phyloP scores from a whole-genome alignment of 2,329 filamentous ascomycete species.

The Dothideomycetidae sp. region DNA sequence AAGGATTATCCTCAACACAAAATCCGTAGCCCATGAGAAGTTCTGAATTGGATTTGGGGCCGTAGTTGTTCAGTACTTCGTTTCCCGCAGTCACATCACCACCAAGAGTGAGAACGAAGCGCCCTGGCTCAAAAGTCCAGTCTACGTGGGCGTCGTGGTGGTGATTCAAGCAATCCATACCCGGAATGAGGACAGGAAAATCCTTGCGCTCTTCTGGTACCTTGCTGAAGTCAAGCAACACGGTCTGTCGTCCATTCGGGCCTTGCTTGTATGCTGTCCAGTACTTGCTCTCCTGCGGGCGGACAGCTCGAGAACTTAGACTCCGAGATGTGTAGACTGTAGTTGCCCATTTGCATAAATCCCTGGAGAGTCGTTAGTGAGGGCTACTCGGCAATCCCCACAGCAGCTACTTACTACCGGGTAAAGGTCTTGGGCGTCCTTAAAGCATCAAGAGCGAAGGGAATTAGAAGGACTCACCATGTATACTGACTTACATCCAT shows the following conservation, averaged over 20 bases:
- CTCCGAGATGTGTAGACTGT: constrained; percentile 38
- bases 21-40: constrained; percentile 40
- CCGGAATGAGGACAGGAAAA: constrained; percentile 34
- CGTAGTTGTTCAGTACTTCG: constrained; percentile 41
- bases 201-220: constrained; percentile 22
- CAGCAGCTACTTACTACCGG: no score
- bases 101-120: constrained; percentile 27
- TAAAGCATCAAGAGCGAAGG: no score
- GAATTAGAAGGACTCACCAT: constrained; percentile 23
- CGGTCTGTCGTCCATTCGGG: constrained; percentile 18
- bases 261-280: constrained; percentile 24
- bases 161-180: constrained; percentile 38
- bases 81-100: constrained; percentile 23
- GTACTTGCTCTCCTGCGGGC: constrained; percentile 22
- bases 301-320: constrained; percentile 30
- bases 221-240: constrained; percentile 22
- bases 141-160: constrained; percentile 31
- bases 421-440: no score
- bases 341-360: constrained; percentile 36
- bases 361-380: constrained; percentile 23
- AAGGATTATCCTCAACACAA: constrained; percentile 32
- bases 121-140: constrained; percentile 30
- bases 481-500: constrained; percentile 24
- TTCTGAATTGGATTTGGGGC: constrained; percentile 39
- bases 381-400: neutral